phyloP scores from a whole-genome alignment of 164 flowering plant genomes.

The Magnolia sinica region DNA sequence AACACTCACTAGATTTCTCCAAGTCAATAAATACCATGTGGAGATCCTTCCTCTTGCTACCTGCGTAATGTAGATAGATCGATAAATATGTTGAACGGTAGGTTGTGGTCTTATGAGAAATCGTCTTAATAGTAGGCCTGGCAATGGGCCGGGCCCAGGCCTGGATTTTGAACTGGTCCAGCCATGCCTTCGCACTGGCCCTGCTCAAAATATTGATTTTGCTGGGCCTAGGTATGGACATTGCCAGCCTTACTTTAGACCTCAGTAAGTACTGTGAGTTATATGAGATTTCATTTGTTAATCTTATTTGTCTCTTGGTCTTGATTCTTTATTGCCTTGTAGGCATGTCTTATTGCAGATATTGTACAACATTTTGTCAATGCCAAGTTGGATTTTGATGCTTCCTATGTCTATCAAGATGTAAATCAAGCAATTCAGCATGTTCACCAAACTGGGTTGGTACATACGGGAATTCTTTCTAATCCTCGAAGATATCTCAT shows the following conservation, averaged over 20 bases:
- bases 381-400: slow-evolving; percentile 92
- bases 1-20: too few species aligned
- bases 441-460: slow-evolving; percentile 90
- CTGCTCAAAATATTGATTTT: too few species aligned
- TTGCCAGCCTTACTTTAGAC: neutral
- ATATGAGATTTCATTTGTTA: neutral
- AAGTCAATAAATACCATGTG: too few species aligned
- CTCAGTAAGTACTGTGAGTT: neutral
- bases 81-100: too few species aligned
- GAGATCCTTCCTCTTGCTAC: too few species aligned
- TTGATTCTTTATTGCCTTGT: slow-evolving; percentile 4
- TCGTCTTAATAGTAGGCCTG: too few species aligned
- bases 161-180: too few species aligned
- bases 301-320: slow-evolving; percentile 6
- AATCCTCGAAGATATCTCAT: slow-evolving; percentile 75
- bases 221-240: too few species aligned
- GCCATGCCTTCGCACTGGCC: too few species aligned
- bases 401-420: slow-evolving; percentile 82
- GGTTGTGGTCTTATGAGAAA: too few species aligned
- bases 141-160: too few species aligned
- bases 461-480: slow-evolving; percentile 73
- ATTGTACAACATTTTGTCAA: slow-evolving; percentile 90
- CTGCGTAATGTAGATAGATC: too few species aligned
- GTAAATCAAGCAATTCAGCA: slow-evolving; percentile 87
- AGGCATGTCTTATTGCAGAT: slow-evolving; percentile 68